Base-by-base conservation (phyloP, 2,329 filamentous ascomycete genomes). In the Colletotrichum coccodes region DNA sequence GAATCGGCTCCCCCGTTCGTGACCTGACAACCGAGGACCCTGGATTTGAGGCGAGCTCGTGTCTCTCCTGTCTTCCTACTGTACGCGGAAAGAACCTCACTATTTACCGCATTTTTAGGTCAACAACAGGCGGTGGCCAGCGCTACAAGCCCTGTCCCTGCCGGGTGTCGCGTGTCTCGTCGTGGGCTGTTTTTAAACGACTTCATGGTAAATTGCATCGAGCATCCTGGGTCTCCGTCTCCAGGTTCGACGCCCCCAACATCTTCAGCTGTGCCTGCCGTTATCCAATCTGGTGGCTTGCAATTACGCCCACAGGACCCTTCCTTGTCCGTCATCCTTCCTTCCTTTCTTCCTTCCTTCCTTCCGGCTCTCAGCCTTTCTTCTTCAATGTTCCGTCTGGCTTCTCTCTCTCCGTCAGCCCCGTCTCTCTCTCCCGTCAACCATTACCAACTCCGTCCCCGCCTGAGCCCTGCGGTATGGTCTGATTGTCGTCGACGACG, bases 11-110 rank as follows among this genome's bases (percentile, higher is more conserved):
- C 57, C 59, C 36, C 42, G 59, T 32, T 9, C 21, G 11, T 56
- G 50, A 62, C 42, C 32, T 32, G n/a, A 64, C 38, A 60, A 68
- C 64, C 64, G n/a, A 64, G 38, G 64, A 68, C 64, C 64, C 60
- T 64, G 64, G 49, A 53, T 53, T 53, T 54, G 23, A 36, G 57
- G 58, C 63, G 58, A 62, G 54, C 47, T 53, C 57, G 53, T 58
- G 40, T 26, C 46, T 11, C 28, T 60, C 21, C 40, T 16, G 18
- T n/a, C 36, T 21, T 38, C 18, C 9, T 38, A 30, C 28, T 30
- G 14, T n/a, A 16, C 28, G 28, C 47, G 26, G 26, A 18, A 26
- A 18, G 50, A 53, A 36, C 50, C 50, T 40, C 34, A 21, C 32
- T 16, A 32, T 44, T 11, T 26, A 21, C 57, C 16, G 5, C 50